Evolutionary conservation across 371 early-diverging fungal species (phyloP).

Genomic region (Mucor piriformis): DNA sequence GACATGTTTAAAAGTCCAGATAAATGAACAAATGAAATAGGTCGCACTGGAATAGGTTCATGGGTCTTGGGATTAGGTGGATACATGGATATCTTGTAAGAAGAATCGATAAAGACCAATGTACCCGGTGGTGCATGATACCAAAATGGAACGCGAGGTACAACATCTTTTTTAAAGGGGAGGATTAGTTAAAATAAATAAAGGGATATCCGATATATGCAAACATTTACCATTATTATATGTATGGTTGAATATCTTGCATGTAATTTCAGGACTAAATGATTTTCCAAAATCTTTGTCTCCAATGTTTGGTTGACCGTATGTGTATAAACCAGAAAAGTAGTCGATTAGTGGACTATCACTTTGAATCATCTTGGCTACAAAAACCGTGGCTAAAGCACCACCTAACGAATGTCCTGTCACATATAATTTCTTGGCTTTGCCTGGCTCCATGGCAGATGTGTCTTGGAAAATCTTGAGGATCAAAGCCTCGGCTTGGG

Average conservation of each 20-base stretch:
- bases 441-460: conserved; percentile 2
- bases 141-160: conserved; percentile 55
- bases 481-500: conserved; percentile 39
- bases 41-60: conserved; percentile 49
- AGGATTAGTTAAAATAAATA: no score
- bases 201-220: no score
- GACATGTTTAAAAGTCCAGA: conserved; percentile 53
- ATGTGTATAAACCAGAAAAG: conserved; percentile 60
- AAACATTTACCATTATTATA: conserved; percentile 55
- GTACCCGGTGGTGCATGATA: conserved; percentile 59
- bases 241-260: conserved; percentile 62
- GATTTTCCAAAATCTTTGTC: conserved; percentile 51
- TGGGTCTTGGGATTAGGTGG: conserved; percentile 19
- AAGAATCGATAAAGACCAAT: conserved; percentile 56
- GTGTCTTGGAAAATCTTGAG: conserved; percentile 21
- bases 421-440: conserved; percentile 31
- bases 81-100: conserved; percentile 41
- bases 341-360: conserved; percentile 46
- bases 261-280: conserved; percentile 44
- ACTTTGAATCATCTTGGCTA: conserved; percentile 60
- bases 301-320: conserved; percentile 57
- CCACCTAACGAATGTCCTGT: conserved; percentile 50
- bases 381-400: conserved; percentile 47
- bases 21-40: conserved; percentile 58
- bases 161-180: conserved; percentile 43